Conservation (phyloP, 1,284 basidiomycete species). For the Ganoderma leucocontextum region DNA sequence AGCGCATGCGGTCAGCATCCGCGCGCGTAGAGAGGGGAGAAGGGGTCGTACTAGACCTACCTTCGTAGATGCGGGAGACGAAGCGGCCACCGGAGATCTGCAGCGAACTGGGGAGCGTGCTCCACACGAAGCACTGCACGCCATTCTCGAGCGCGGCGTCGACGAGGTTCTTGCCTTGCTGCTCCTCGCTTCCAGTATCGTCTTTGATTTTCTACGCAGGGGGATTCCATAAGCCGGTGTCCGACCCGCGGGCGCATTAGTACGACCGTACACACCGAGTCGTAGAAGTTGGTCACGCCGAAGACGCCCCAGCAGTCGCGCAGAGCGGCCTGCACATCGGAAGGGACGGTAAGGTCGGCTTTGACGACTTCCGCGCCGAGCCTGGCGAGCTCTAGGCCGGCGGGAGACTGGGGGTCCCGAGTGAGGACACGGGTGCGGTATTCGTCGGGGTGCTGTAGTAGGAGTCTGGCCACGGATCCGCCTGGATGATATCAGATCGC, state of each 20-base stretch:
- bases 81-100: slow-evolving; percentile 35
- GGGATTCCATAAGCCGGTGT: not conserved
- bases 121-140: slow-evolving; percentile 37
- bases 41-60: slow-evolving; percentile 9
- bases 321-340: slow-evolving; percentile 28
- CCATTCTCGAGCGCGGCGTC: slow-evolving; percentile 23
- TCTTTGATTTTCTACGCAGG: slow-evolving; percentile 34
- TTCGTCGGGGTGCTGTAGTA: slow-evolving; percentile 30
- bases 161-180: slow-evolving; percentile 20
- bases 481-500: slow-evolving; percentile 16
- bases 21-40: not conserved
- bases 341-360: slow-evolving; percentile 33
- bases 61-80: slow-evolving; percentile 38
- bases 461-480: slow-evolving; percentile 33
- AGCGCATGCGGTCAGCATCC: not conserved
- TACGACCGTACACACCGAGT: slow-evolving; percentile 26
- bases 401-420: slow-evolving; percentile 27
- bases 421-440: slow-evolving; percentile 35
- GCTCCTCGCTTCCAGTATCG: slow-evolving; percentile 37
- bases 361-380: slow-evolving; percentile 34
- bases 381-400: slow-evolving; percentile 26
- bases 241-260: not conserved
- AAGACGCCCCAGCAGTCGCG: slow-evolving; percentile 39
- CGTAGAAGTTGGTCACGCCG: slow-evolving; percentile 39
- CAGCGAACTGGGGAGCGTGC: slow-evolving; percentile 36